These are phyloP conservation scores for Chlorophyllum brunneum DNA, from an alignment of 768 basidiomycete species.

Conservation along the genomic window DNA sequence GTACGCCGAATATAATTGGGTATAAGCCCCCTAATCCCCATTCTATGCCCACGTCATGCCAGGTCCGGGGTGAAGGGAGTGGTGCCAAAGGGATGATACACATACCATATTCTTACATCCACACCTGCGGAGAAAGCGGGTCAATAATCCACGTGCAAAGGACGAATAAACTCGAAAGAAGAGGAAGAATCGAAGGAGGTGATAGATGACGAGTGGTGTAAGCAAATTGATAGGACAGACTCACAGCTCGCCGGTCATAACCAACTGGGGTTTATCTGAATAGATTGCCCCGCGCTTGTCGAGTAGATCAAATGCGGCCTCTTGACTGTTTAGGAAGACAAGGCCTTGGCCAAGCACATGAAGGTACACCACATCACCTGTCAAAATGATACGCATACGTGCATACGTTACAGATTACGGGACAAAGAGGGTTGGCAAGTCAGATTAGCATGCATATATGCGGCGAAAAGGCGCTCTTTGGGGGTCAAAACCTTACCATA, in stretches of 20 bases:
- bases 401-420: not conserved
- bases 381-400: not conserved
- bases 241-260: constrained; percentile 71
- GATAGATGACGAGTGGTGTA: constrained; percentile 6
- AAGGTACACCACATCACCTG: constrained; percentile 63
- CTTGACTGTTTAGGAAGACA: constrained; percentile 60
- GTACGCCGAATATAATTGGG: constrained; percentile 1
- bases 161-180: constrained; percentile 8
- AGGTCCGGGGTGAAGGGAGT: constrained; percentile 1
- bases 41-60: not conserved
- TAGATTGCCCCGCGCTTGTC: constrained; percentile 71
- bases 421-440: not conserved
- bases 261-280: constrained; percentile 66
- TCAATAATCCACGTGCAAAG: constrained; percentile 13
- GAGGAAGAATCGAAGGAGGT: constrained; percentile 2
- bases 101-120: constrained; percentile 67
- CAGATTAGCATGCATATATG: constrained; percentile 9
- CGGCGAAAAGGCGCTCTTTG: not conserved
- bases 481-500: constrained; percentile 49
- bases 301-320: constrained; percentile 58
- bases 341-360: constrained; percentile 65
- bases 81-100: constrained; percentile 5
- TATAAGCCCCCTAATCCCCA: constrained; percentile 8
- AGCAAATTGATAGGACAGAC: constrained; percentile 22
- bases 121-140: constrained; percentile 30